These are phyloP conservation scores for Xylaria cubensis DNA, from an alignment of 495 filamentous ascomycete species.

Conservation along the genomic window DNA sequence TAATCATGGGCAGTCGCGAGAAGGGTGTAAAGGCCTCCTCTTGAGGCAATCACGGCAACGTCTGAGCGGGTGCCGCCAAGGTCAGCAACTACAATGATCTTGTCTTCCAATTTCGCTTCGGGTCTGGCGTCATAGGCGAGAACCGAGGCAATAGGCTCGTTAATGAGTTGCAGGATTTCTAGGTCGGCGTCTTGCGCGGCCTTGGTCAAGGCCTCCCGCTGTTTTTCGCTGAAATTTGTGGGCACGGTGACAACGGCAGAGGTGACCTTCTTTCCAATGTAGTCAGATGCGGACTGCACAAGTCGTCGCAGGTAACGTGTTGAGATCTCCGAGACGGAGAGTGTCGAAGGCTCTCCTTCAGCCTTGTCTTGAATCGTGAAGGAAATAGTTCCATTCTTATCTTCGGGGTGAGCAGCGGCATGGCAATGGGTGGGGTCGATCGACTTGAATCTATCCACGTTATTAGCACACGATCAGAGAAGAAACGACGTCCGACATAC, in stretches of 20 bases:
- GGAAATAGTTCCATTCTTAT: constrained; percentile 72
- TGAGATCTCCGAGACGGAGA: constrained; percentile 84
- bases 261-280: constrained; percentile 87
- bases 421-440: constrained; percentile 97
- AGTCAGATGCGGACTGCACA: constrained; percentile 84
- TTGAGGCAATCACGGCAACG: constrained; percentile 84
- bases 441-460: constrained; percentile 72
- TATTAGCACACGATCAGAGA: constrained; percentile 19
- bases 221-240: constrained; percentile 87
- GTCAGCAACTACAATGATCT: constrained; percentile 90
- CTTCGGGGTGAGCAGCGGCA: constrained; percentile 87
- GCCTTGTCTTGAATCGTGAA: constrained; percentile 82
- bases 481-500: constrained; percentile 51
- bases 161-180: constrained; percentile 90
- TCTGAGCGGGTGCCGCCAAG: constrained; percentile 93
- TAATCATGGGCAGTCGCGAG: constrained; percentile 95
- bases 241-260: constrained; percentile 93
- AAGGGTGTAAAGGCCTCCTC: constrained; percentile 96
- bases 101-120: constrained; percentile 76
- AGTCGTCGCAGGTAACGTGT: constrained; percentile 86
- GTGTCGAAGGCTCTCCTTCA: constrained; percentile 65
- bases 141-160: constrained; percentile 89
- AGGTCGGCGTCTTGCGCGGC: constrained; percentile 82
- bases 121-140: constrained; percentile 91
- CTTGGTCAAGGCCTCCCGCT: constrained; percentile 77